phyloP scores from a whole-genome alignment of 2,329 filamentous ascomycete genomes.

The Aspergillus sp. region DNA sequence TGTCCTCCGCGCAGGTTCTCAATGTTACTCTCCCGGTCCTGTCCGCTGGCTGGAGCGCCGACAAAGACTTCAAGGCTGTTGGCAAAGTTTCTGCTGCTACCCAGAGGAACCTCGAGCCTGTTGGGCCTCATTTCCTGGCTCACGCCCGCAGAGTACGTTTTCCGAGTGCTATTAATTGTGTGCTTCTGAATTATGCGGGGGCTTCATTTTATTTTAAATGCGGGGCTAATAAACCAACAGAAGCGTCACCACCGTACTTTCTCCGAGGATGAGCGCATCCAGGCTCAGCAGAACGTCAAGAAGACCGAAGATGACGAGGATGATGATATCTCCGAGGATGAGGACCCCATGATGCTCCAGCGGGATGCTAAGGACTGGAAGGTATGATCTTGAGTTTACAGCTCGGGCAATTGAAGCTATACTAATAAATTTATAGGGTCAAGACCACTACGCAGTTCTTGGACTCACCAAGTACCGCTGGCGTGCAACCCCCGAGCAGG shows the following conservation, averaged over 20 bases:
- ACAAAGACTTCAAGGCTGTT: constrained; percentile 89
- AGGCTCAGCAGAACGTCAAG: constrained; percentile 92
- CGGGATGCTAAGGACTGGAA: constrained; percentile 99
- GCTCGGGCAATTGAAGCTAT: neutral
- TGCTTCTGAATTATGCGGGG: neutral
- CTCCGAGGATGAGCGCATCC: constrained; percentile 96
- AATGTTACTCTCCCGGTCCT: constrained; percentile 65
- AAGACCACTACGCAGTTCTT: constrained; percentile 98
- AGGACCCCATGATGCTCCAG: constrained; percentile 88
- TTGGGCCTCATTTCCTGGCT: constrained; percentile 96
- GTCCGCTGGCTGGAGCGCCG: constrained; percentile 73
- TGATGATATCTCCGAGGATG: constrained; percentile 87
- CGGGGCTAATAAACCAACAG: constrained; percentile 35
- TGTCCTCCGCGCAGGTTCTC: constrained; percentile 59
- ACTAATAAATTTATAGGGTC: constrained; percentile 55
- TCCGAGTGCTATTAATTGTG: neutral
- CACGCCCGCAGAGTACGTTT: constrained; percentile 80
- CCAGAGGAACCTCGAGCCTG: constrained; percentile 88
- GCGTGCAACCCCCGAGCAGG: constrained; percentile 94
- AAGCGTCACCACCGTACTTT: constrained; percentile 95
- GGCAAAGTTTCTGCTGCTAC: constrained; percentile 73
- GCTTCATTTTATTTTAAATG: neutral
- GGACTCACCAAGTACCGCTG: constrained; percentile 89
- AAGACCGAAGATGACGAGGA: constrained; percentile 90
- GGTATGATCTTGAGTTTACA: constrained; percentile 52